Evolutionary conservation across 192 early-diverging fungal species (phyloP).

Genomic region (Entophlyctis luteolus): DNA sequence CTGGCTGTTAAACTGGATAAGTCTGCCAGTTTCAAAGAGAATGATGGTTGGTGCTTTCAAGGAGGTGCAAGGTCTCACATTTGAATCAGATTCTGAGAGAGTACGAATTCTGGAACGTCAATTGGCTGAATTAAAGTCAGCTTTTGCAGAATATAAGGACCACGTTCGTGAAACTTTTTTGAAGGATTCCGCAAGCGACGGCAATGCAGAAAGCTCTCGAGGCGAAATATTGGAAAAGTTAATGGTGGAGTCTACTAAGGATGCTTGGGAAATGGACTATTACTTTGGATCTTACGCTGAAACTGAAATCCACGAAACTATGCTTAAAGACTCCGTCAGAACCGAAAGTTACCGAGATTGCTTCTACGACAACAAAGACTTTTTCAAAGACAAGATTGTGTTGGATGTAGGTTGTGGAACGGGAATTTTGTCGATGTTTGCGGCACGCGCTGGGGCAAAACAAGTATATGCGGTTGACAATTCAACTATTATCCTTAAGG

Average conservation of each 20-base stretch:
- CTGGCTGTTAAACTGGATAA: too few relatives aligned
- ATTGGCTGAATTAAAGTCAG: conserved; percentile 30
- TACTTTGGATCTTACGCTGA: conserved; percentile 61
- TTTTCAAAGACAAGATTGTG: conserved; percentile 81
- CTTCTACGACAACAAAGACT: conserved; percentile 77
- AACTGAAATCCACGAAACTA: conserved; percentile 71
- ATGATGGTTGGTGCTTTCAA: too few relatives aligned
- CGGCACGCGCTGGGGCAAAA: conserved; percentile 78
- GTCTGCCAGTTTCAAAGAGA: too few relatives aligned
- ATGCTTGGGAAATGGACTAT: conserved; percentile 47
- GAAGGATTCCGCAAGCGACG: conserved; percentile 21
- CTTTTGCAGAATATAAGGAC: conserved; percentile 44
- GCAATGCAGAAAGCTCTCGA: neutral
- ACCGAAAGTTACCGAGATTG: conserved; percentile 78
- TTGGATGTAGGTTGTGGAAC: conserved; percentile 89
- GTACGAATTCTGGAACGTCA: conserved; percentile 26
- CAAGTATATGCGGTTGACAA: conserved; percentile 76
- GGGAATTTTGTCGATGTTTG: conserved; percentile 90
- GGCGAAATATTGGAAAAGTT: neutral
- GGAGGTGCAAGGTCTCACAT: too few relatives aligned
- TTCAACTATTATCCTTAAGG: conserved; percentile 79
- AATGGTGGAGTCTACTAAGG: conserved; percentile 10
- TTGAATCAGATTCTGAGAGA: too few relatives aligned
- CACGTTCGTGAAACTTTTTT: conserved; percentile 45
- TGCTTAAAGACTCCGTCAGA: conserved; percentile 80